phyloP scores from a whole-genome alignment of 352 stramenopile species.

The Phytopythium boreale region DNA sequence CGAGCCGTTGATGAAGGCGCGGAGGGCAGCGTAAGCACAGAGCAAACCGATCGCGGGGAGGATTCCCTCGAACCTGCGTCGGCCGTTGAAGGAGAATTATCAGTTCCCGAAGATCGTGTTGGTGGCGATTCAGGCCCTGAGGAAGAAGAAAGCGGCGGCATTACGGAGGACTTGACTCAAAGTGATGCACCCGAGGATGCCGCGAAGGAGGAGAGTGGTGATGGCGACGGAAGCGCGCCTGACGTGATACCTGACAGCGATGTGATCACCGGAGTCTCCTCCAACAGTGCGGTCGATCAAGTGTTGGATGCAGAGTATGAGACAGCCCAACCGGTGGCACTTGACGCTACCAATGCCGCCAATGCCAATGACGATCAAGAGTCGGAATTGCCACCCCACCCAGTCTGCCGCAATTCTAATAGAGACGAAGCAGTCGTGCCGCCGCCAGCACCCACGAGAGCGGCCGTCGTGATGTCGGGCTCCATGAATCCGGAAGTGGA shows the following conservation, averaged over 20 bases:
- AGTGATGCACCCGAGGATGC: background rate
- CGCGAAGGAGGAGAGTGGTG: background rate
- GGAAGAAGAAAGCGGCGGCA: background rate
- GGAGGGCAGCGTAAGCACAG: background rate
- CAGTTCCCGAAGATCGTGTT: background rate
- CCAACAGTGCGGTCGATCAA: background rate
- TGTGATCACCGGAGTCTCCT: background rate
- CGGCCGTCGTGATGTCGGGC: slow-evolving; percentile 18
- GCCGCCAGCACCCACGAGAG: slow-evolving; percentile 16
- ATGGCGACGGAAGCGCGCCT: background rate
- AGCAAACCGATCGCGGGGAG: background rate
- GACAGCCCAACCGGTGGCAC: background rate
- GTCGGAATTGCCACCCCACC: background rate
- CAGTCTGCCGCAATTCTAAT: background rate
- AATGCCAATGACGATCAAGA: background rate
- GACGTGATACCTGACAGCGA: background rate
- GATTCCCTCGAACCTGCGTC: background rate
- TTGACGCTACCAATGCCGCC: background rate
- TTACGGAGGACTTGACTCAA: background rate
- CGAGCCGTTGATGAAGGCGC: background rate
- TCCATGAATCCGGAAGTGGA: slow-evolving; percentile 31
- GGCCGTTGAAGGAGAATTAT: background rate
- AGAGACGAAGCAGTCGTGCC: slow-evolving; percentile 2
- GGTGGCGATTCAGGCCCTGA: background rate
- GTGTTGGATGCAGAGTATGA: background rate